Evolutionary conservation across 495 filamentous ascomycete species (phyloP), one percentile per base, ranked within the genome.

Genomic region (Penicillium cosmopolitanum): DNA sequence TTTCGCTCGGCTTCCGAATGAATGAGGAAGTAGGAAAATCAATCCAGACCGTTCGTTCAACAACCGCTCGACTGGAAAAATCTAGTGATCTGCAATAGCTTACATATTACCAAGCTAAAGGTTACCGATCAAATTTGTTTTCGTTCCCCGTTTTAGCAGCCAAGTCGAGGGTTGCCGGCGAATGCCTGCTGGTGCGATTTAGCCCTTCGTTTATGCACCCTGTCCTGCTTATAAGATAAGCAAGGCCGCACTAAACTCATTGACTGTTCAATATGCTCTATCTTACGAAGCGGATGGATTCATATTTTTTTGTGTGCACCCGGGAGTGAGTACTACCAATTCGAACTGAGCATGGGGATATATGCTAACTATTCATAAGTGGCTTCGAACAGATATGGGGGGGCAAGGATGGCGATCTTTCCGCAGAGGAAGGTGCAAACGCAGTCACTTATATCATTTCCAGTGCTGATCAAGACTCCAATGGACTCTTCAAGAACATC

Each of bases 351-450:
- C 0, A 16, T 10, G 15, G 36, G 1, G 4, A 44, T 44, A 16
- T 7, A 9, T 44, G n/a, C 34, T 58, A 44, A 50, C 44, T 44
- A 57, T 23, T n/a, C 5, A 16, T 43, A 21, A 79, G 74, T 81
- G 78, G 77, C 50, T 80, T 2, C 68, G 73, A 55, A 81, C 71
- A 9, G 77, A 81, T 53, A 73, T 79, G 53, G 77, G 76, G 76
- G 21, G 68, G 72, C 15, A 38, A 58, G 10, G 48, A 71, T 50
- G 80, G 77, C 11, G 75, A 81, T 64, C 65, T 81, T 43, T 63
- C 66, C 1, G 55, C 70, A 7, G 68, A 70, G 11, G 57, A 67
- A n/a, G 78, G 78, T 4, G 78, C 68, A 7, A 69, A 65, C 34
- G 76, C 73, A 5, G 66, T 72, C 11, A 25, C 71, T 36, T 63